Base-by-base conservation (phyloP, 352 stramenopile species). In the Albugo laibachii region DNA sequence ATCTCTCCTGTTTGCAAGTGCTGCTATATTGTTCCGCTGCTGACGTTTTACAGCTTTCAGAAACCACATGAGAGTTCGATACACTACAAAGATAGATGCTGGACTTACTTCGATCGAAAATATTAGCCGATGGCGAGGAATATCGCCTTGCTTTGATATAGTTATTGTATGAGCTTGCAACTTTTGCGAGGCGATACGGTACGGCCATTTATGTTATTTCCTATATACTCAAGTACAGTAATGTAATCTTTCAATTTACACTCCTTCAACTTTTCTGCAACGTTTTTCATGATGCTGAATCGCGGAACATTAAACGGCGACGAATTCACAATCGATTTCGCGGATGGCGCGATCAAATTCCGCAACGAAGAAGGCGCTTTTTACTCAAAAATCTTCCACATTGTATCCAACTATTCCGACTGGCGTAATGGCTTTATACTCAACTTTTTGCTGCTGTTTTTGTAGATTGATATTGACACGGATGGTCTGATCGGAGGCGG, bases 271-370 rank as follows among this genome's bases (percentile, higher is more conserved):
- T 31, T 8, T 31, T 43, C 38, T 43, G 16, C 38, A 43, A 10
- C 8, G 20, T 24, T 19, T 43, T 19, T 43, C 16, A 43, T 43
- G 38, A 43, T 43, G 38, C 38, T 43, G 38, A 24, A 19, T 43
- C 38, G 38, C 20, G 20, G 38, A 43, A 43, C 34, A 45, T 49
- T 44, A 53, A 52, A 58, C 42, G 60, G 65, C 41, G 65, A 63
- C 36, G 77, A 87, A 52, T 91, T 91, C 55, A 63, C 61, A 16
- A 82, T 91, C 61, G 55, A 62, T 39, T 91, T 87, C 54, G 62
- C 76, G 36, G 83, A 82, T 47, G 77, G 77, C 18, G 69, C 72
- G n/a, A 91, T 91, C 57, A 84, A 79, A 57, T 91, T 91, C 51
- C 59, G 65, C 13, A 81, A 63, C 47, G 74, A 83, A 45, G 77